These are phyloP conservation scores for Aureobasidium vineae DNA, from an alignment of 2,329 filamentous ascomycete species.

Conservation along the genomic window DNA sequence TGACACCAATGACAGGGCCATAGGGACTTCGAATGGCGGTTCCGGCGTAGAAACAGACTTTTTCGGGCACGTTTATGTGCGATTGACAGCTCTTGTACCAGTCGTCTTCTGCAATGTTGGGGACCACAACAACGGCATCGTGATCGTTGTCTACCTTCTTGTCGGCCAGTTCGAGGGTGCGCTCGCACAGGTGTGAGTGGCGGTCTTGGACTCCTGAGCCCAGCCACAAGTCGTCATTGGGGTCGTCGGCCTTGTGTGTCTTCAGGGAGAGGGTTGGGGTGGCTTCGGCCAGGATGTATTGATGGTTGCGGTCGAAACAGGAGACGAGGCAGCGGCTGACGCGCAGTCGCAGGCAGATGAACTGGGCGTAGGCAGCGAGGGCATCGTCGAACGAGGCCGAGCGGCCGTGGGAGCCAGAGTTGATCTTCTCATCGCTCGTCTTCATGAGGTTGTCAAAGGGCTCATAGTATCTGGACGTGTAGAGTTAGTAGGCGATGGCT, in stretches of 20 bases:
- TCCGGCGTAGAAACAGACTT: slow-evolving; percentile 52
- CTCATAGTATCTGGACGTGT: slow-evolving; percentile 6
- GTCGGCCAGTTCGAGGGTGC: slow-evolving; percentile 10
- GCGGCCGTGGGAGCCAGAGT: neutral
- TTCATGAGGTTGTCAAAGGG: slow-evolving; percentile 17
- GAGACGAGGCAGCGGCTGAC: slow-evolving; percentile 42
- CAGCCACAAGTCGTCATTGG: slow-evolving; percentile 40
- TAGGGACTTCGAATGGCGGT: slow-evolving; percentile 61
- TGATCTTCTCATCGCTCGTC: neutral
- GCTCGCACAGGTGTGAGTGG: slow-evolving; percentile 28
- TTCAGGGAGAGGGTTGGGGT: slow-evolving; percentile 45
- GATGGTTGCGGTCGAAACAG: slow-evolving; percentile 50
- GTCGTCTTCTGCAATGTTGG: neutral
- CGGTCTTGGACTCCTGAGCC: slow-evolving; percentile 33
- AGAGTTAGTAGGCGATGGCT: neutral
- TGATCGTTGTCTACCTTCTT: slow-evolving; percentile 27
- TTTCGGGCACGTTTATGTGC: neutral
- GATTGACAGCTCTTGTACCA: neutral
- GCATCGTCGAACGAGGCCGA: slow-evolving; percentile 42
- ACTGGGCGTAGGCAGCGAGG: slow-evolving; percentile 40
- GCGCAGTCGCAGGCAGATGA: slow-evolving; percentile 41
- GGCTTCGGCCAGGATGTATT: slow-evolving; percentile 54
- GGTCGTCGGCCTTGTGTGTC: slow-evolving; percentile 38
- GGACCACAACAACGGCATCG: slow-evolving; percentile 2
- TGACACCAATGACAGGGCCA: slow-evolving; percentile 59